A percentile compares a stretch with the other conserved stretches of the same genome.
Evolutionary conservation across 495 filamentous ascomycete genomes (phyloP).

Genomic region (Lasiosphaeria hispida): DNA sequence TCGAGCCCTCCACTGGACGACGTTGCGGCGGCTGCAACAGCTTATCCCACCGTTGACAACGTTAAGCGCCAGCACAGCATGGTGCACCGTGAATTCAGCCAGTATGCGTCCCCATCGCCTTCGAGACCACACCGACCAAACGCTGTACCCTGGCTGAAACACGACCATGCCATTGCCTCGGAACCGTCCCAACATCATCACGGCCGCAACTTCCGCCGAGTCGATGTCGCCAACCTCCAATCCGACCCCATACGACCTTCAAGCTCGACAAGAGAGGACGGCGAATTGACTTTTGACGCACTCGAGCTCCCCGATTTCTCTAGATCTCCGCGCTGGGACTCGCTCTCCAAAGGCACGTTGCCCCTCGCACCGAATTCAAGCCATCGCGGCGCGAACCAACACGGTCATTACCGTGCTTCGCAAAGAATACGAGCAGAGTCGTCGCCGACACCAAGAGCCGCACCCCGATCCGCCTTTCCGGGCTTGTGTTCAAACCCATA

Average conservation of each 20-base stretch:
- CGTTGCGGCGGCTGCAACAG: neutral
- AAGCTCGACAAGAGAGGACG: constrained; percentile 18
- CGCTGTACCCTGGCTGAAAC: constrained; percentile 32
- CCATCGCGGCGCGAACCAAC: constrained; percentile 15
- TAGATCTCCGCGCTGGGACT: constrained; percentile 46
- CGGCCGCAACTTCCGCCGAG: constrained; percentile 19
- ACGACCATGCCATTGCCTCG: constrained; percentile 21
- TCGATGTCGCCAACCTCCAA: constrained; percentile 25
- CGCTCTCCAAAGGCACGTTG: constrained; percentile 28
- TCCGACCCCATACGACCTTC: constrained; percentile 14
- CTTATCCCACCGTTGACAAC: constrained; percentile 6
- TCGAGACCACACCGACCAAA: constrained; percentile 24
- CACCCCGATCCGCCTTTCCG: constrained; percentile 28
- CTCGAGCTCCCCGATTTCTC: constrained; percentile 27
- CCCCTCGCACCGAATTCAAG: constrained; percentile 12
- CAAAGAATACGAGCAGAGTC: constrained; percentile 29
- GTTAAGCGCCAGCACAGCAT: constrained; percentile 14
- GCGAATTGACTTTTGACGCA: constrained; percentile 15
- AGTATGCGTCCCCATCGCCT: constrained; percentile 17
- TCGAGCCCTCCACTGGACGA: constrained; percentile 5
- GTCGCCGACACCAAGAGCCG: constrained; percentile 19
- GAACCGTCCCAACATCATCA: constrained; percentile 25
- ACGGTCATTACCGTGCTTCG: constrained; percentile 11
- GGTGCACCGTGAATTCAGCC: constrained; percentile 21
- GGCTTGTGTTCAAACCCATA: constrained; percentile 36